Base-by-base conservation (phyloP, 345 rosid species). In the Salix viminalis region DNA sequence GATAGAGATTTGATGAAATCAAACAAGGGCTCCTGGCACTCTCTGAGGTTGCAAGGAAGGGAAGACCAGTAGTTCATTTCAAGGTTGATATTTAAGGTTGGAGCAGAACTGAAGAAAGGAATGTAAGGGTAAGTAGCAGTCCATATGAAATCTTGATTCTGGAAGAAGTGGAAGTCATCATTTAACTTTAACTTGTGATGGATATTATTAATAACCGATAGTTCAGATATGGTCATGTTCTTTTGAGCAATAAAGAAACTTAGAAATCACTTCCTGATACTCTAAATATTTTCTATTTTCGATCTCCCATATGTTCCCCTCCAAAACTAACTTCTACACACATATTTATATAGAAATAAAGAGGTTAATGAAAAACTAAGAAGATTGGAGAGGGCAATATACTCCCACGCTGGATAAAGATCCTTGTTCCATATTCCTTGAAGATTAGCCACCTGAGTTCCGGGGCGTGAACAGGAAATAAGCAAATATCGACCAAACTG, bases 21-120 rank as follows among this genome's bases (percentile, higher is more conserved):
- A 65, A 96, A 92, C 83, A 96, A 85, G 7, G 97, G 98, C 77
- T 91, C 97, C 69, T 93, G 97, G 81, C 98, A 96, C 68, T 96
- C 98, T 28, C 78, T 50, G 62, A 96, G 92, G 81, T 96, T 92
- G 90, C 90, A 88, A 66, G 98, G 91, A 74, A 96, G 88, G 65
- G 92, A 90, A 76, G 87, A 95, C 99, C 99, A 93, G 76, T 96
- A 96, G 81, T 96, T 96, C 99, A 96, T 96, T 86, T 96, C 90
- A 65, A 96, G 95, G 80, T 96, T 96, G 82, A 96, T 93, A 88
- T 96, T 96, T 87, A 91, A 66, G 83, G 90, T 94, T 80, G 97
- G 98, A 86, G 99, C 94, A 74, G 87, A 86, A 73, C 98, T 96
- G 90, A 77, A 75, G 44, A 72, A 67, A 64, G 74, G 48, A 62